Base-by-base conservation (phyloP, 139 green algal species). In the Pleodorina starrii region DNA sequence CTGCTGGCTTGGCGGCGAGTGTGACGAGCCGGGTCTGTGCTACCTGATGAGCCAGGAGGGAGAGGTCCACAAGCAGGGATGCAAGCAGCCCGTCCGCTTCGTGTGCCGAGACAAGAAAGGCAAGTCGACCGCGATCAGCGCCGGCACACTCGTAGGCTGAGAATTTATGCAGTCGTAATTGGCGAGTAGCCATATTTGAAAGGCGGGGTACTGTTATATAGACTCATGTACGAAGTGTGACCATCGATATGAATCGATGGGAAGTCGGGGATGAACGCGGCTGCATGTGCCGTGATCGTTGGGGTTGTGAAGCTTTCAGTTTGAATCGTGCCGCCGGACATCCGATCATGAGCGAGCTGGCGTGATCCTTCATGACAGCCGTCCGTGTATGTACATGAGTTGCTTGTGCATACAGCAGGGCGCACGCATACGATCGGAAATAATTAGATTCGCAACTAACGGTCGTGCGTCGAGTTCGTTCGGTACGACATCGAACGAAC, bases 21-120 rank as follows among this genome's bases (percentile, higher is more conserved):
- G 7, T 2, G 44, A 66, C 27, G n/a, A n/a, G n/a, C 46, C 74
- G 12, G 74, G n/a, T 5, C 16, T 63, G 25, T 82, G 74, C 48
- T 25, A 17, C 43, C 44, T 82, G 4, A 82, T 82, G 74, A 82
- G 27, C 29, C 11, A 17, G 46, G 74, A 66, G 46, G 74, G 74
- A 2, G 6, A 68, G 40, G 23, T 43, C n/a, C 27, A 43, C 1
- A 23, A 82, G 44, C 74, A 82, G 74, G 48, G 44, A 5, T 82
- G 74, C 74, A 21, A 66, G 27, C 74, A 82, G 43, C 7, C 74
- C 10, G 25, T 66, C 3, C 44, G 74, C 11, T 82, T 38, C 10
- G 74, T 82, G 44, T 82, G 72, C 40, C 40, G 72, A n/a, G n/a
- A n/a, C 12, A 59, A 16, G 27, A 80, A 80, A 21, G 72, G 72